These are phyloP conservation scores for Colletotrichum sp. DNA, from an alignment of 2,329 filamentous ascomycete species.

Conservation along the genomic window DNA sequence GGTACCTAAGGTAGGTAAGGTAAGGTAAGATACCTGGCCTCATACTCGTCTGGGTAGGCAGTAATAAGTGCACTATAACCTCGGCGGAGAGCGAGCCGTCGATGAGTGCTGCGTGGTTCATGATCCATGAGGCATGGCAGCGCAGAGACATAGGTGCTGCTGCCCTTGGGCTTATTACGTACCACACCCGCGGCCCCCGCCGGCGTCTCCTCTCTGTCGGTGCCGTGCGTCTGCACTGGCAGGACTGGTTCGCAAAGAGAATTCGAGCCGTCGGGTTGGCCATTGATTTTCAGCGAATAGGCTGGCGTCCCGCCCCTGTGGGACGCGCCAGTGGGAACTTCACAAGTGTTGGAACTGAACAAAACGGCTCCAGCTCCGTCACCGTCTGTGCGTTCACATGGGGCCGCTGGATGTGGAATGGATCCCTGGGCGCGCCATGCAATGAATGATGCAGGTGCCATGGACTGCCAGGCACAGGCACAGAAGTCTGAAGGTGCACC, in stretches of 20 bases:
- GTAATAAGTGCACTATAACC: neutral
- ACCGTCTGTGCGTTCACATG: conserved; percentile 19
- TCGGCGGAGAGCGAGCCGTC: neutral
- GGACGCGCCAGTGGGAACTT: conserved; percentile 7
- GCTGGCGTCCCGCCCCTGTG: conserved; percentile 16
- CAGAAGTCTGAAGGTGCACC: neutral
- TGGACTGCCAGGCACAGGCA: neutral
- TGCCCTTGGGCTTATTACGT: neutral
- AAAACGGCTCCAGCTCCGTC: conserved; percentile 12
- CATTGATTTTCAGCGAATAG: conserved; percentile 8
- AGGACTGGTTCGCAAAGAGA: neutral
- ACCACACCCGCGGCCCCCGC: neutral
- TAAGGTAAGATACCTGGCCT: neutral
- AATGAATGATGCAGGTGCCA: neutral
- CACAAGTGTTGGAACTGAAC: neutral
- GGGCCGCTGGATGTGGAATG: neutral
- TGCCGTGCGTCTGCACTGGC: neutral
- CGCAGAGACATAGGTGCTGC: neutral
- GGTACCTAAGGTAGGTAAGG: too few species aligned
- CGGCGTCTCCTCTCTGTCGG: neutral
- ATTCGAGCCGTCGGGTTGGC: neutral
- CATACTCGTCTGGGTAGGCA: neutral
- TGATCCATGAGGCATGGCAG: neutral
- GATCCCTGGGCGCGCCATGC: neutral
- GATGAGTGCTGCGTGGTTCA: neutral